Base-by-base conservation (phyloP, 768 basidiomycete species). In the Psilocybe sp. region DNA sequence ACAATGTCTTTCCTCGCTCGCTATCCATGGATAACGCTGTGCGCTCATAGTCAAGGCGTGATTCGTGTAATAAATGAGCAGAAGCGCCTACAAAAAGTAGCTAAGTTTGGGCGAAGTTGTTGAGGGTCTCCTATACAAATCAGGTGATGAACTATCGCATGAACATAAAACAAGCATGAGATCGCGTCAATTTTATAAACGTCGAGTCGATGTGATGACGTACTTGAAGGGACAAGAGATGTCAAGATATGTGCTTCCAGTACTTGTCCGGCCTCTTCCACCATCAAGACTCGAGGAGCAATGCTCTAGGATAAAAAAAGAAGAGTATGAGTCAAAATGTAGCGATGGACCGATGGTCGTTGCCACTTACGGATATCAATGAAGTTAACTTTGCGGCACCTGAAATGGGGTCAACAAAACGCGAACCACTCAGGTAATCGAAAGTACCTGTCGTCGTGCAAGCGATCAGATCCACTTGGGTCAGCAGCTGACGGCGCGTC, bases 221-320 rank as follows among this genome's bases (percentile, higher is more conserved):
- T 44, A 55, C 53, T 46, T 5, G 82, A 78, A 0, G 76, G 73
- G 2, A 87, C 85, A 0, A 89, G 70, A 28, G 75, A 78, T 1
- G 77, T 78, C 8, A 90, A 64, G 14, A 90, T 73, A 54, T 91
- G 89, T 3, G 89, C 84, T 65, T 91, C 89, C 13, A 91, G 74
- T 1, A 89, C 85, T 64, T 92, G 88, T 0, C 89, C 89, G 0
- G 89, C 89, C 60, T 91, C 89, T 63, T 92, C 88, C 0, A 91
- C 84, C 43, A 90, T 66, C 42, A 89, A 60, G 0, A 89, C 77
- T 28, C 75, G 75, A 0, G 87, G 87, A 3, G 60, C 67, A 12
- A 89, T 61, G 15, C 78, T 76, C 85, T 87, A 46, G 5, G 10
- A 32, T 9, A 11, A 48, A 31, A 12, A 15, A 1, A 55, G 28